Percentiles rank a stretch among this genome's conserved stretches.
phyloP scores from a whole-genome alignment of 148 eudicot species.

The Nepenthes gracilis region DNA sequence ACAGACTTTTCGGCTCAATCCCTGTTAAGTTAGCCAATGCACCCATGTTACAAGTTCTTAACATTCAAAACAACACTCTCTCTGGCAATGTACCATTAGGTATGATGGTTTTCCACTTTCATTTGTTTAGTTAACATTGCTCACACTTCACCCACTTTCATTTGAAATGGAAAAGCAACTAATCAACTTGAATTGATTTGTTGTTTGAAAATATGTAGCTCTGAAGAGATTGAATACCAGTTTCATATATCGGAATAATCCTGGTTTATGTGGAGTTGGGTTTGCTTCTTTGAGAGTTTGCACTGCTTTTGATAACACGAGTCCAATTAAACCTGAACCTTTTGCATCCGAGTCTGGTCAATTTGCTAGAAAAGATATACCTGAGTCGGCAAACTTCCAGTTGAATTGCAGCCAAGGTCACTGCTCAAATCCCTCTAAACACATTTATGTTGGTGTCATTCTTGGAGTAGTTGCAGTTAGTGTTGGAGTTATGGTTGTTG shows the following conservation, averaged over 20 bases:
- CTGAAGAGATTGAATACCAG: slow-evolving; percentile 58
- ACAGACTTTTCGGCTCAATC: slow-evolving; percentile 68
- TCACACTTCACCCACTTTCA: not conserved
- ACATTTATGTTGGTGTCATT: slow-evolving; percentile 30
- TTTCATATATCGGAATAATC: slow-evolving; percentile 58
- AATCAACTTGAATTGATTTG: slow-evolving; percentile 1
- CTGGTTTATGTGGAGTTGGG: slow-evolving; percentile 60
- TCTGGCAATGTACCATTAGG: slow-evolving; percentile 88
- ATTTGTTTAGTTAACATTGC: not conserved
- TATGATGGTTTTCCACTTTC: slow-evolving; percentile 13
- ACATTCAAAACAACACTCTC: slow-evolving; percentile 61
- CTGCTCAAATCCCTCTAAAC: slow-evolving; percentile 22
- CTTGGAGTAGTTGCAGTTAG: slow-evolving; percentile 30
- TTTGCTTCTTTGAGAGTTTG: slow-evolving; percentile 50
- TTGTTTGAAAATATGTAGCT: slow-evolving; percentile 25
- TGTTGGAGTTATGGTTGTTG: slow-evolving; percentile 22
- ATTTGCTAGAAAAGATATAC: slow-evolving; percentile 37
- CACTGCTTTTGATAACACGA: slow-evolving; percentile 22
- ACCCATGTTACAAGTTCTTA: slow-evolving; percentile 48
- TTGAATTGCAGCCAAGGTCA: slow-evolving; percentile 23
- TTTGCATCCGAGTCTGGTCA: slow-evolving; percentile 36
- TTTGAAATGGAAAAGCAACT: not conserved
- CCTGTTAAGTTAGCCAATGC: slow-evolving; percentile 61
- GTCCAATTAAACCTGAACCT: slow-evolving; percentile 45
- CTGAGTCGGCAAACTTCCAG: slow-evolving; percentile 56